Conservation (phyloP, 2,329 filamentous ascomycete genomes). For the Diaporthe aspalathi region DNA sequence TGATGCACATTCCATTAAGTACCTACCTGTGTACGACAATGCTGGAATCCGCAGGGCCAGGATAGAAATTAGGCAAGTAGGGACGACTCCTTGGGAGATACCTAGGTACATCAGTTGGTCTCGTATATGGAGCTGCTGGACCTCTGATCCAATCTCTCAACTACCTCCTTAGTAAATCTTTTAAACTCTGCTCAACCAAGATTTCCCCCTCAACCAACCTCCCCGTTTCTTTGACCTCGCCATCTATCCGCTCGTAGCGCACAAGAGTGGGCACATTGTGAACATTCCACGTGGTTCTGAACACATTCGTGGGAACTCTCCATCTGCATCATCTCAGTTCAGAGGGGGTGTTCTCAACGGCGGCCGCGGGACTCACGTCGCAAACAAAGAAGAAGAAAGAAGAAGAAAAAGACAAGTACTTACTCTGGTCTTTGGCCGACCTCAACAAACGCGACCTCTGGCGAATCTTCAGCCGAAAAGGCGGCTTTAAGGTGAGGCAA, state of each 20-base stretch:
- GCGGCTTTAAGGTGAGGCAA: neutral
- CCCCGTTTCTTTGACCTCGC: constrained; percentile 1
- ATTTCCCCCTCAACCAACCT: neutral
- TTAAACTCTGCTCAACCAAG: neutral
- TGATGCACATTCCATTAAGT: too few relatives aligned
- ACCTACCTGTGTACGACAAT: too few relatives aligned
- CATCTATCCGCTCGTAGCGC: neutral
- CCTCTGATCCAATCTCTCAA: too few relatives aligned
- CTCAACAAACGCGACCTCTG: constrained; percentile 2
- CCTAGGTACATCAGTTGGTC: too few relatives aligned
- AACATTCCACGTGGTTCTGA: neutral
- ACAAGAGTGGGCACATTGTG: constrained; percentile 3
- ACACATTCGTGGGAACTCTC: neutral
- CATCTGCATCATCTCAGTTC: neutral
- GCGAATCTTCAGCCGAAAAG: neutral
- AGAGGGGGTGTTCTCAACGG: too few relatives aligned
- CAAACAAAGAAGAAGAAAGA: too few relatives aligned
- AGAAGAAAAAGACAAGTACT: too few relatives aligned
- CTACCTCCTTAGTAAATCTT: neutral
- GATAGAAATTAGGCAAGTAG: too few relatives aligned
- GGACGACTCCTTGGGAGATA: too few relatives aligned
- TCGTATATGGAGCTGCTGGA: too few relatives aligned
- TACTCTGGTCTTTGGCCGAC: neutral
- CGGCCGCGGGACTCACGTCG: too few relatives aligned
- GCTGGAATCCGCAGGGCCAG: too few relatives aligned